These are phyloP conservation scores for Trichoderma erinaceum DNA, from an alignment of 495 filamentous ascomycete genomes.

Conservation along the genomic window DNA sequence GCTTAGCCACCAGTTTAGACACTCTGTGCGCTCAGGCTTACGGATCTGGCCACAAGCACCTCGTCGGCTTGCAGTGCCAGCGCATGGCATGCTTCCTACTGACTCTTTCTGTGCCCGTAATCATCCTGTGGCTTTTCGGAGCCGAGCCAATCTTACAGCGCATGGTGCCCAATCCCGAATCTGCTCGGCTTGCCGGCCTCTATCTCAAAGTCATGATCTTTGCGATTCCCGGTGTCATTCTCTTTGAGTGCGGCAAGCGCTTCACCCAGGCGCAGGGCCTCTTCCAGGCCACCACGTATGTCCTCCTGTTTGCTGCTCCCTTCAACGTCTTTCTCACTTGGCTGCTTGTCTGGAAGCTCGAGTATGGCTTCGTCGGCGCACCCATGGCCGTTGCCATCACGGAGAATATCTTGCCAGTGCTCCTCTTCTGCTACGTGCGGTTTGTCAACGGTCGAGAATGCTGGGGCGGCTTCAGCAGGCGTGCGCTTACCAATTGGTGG, in stretches of 20 bases:
- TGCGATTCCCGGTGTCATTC: slow-evolving; percentile 64
- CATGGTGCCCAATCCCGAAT: slow-evolving; percentile 59
- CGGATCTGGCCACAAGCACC: slow-evolving; percentile 59
- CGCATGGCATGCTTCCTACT: slow-evolving; percentile 65
- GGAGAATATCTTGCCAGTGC: slow-evolving; percentile 45
- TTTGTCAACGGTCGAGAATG: slow-evolving; percentile 45
- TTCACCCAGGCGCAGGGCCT: slow-evolving; percentile 70
- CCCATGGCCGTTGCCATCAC: slow-evolving; percentile 50
- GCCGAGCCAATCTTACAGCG: slow-evolving; percentile 48
- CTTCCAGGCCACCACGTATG: slow-evolving; percentile 61
- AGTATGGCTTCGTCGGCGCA: slow-evolving; percentile 54
- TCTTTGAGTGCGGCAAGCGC: slow-evolving; percentile 66
- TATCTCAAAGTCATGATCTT: slow-evolving; percentile 62
- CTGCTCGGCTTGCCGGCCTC: slow-evolving; percentile 54
- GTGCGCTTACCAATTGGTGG: slow-evolving; percentile 47
- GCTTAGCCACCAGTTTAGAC: slow-evolving; percentile 66
- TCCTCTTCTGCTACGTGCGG: slow-evolving; percentile 47
- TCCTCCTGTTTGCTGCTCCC: slow-evolving; percentile 63
- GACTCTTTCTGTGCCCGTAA: slow-evolving; percentile 59
- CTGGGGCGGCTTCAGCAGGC: slow-evolving; percentile 49
- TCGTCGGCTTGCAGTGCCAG: slow-evolving; percentile 68
- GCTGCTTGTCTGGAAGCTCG: slow-evolving; percentile 60
- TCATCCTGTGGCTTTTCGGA: slow-evolving; percentile 56
- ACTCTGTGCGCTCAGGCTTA: slow-evolving; percentile 74
- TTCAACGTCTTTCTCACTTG: slow-evolving; percentile 69